Evolutionary conservation across 768 basidiomycete species (phyloP), one percentile per base, ranked within the genome.

Genomic region (Auriscalpium vulgare): DNA sequence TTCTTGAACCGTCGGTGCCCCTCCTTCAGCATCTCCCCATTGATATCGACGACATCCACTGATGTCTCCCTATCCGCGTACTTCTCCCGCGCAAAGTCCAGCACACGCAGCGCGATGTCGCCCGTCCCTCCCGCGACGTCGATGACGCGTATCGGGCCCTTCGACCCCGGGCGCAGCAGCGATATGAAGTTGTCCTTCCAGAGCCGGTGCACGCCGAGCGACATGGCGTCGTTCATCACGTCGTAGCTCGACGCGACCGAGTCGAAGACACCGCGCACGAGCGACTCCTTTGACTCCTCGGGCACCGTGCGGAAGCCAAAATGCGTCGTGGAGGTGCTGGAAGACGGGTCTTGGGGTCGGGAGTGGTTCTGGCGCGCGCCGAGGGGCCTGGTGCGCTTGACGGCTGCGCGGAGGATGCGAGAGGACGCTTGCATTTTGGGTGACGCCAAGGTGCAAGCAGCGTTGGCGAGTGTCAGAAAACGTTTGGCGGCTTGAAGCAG

Each of bases 181-280:
- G 83, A 79, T 23, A 97, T 85, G 66, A 91, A 90, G 16, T 84
- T 77, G 69, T 98, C 94, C 72, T 98, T 99, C 97, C 97, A 99
- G 21, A 99, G 74, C 53, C 97, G 81, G 67, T 98, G 97, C 10
- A 98, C 86, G 37, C 97, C 97, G 59, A 98, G 72, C 3, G 97
- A 98, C 70, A 94, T 90, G n/a, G 94, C 91, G 67, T 98, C 97
- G 76, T 99, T 99, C 95, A 99, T 97, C 44, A 97, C 70, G 71
- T 98, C 97, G 72, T 99, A 99, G 47, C 81, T 87, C 37, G 91
- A 87, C 45, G 97, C 94, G 56, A 98, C 97, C 8, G 91, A 95
- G 66, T 91, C 85, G 73, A 99, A 99, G 51, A 99, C 95, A 60
- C 81, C 81, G 65, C 90, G 91, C 59, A 99, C 97, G 48, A 98